Evolutionary conservation across 768 basidiomycete genomes (phyloP), one percentile per base, ranked within the genome.

Genomic region (Termitomyces bulborhizus): DNA sequence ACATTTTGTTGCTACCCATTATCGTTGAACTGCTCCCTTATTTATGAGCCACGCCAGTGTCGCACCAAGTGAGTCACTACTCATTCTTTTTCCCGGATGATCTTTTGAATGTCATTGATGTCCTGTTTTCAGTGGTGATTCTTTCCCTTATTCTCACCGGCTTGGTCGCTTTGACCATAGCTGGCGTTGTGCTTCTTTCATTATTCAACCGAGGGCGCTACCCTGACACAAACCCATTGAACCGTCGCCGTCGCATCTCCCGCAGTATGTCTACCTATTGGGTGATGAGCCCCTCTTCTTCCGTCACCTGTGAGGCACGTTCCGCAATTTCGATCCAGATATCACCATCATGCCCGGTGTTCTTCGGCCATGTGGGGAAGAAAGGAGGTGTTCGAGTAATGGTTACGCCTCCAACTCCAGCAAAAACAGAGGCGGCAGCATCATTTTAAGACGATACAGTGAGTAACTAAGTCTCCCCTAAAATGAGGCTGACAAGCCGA

Each of bases 341-440:
- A 21, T 71, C 69, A 13, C 65, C 68, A 42, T 72, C 71, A 16
- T 60, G 61, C 7, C 68, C 71, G 1, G 50, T 63, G 6, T 62
- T 71, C 36, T 70, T 69, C 54, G 66, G 68, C 7, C 48, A 53
- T 50, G 60, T 43, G 57, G 56, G 60, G 32, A 52, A 50, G 29
- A 62, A 63, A 40, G 54, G 53, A 26, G 56, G 58, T 1, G 61
- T 71, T 36, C 65, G 63, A 44, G 62, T 70, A n/a, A 57, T 66
- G 54, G 50, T 71, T 31, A 71, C 70, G 44, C 70, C 70, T 12
- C 70, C 70, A 24, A 70, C 69, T 15, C 70, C 70, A 1, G 61
- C 62, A 43, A 66, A 63, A 55, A 53, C 55, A 48, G 58, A 60
- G 36, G 42, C 16, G 15, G 11, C 8, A 13, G 6, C 1, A 29